Evolutionary conservation across 306 rosid species (phyloP).

Genomic region (Quercus bicolor): DNA sequence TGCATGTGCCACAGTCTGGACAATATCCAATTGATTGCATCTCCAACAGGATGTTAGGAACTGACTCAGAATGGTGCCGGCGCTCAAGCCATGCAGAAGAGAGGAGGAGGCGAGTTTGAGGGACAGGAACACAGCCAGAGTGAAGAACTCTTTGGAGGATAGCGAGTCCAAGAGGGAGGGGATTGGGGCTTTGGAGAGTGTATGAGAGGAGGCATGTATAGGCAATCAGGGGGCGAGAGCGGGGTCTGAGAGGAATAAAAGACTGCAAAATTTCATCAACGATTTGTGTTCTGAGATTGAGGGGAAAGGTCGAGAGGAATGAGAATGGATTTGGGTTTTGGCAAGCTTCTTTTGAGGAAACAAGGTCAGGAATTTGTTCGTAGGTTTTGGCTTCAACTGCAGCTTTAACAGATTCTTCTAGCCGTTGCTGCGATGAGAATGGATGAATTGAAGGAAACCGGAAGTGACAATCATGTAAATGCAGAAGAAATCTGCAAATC

Average conservation of each 20-base stretch:
- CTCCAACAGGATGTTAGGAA: slow-evolving; percentile 46
- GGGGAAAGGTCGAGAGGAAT: slow-evolving; percentile 55
- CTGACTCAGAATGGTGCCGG: slow-evolving; percentile 33
- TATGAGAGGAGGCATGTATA: slow-evolving; percentile 53
- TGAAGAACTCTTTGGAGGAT: slow-evolving; percentile 48
- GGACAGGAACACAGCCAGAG: slow-evolving; percentile 66
- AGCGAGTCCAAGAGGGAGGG: slow-evolving; percentile 61
- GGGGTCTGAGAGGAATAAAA: slow-evolving; percentile 60
- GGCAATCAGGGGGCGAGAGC: slow-evolving; percentile 39
- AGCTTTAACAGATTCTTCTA: slow-evolving; percentile 42
- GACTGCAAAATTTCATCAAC: slow-evolving; percentile 78
- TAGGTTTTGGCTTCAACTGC: slow-evolving; percentile 61
- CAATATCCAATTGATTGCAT: slow-evolving; percentile 67
- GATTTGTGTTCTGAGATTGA: slow-evolving; percentile 35
- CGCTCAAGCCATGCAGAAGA: slow-evolving; percentile 60
- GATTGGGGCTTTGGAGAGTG: slow-evolving; percentile 59
- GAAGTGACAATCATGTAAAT: slow-evolving; percentile 15
- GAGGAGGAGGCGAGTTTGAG: slow-evolving; percentile 62
- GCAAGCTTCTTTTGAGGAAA: slow-evolving; percentile 38
- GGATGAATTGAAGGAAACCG: slow-evolving; percentile 28
- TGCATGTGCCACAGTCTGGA: slow-evolving; percentile 60
- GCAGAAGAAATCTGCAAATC: slow-evolving; percentile 21
- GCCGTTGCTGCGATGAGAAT: slow-evolving; percentile 28
- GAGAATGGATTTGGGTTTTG: slow-evolving; percentile 67
- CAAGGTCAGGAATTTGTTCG: slow-evolving; percentile 52